A percentile compares a stretch with the other conserved stretches of the same genome.
Conservation (phyloP, 2,329 filamentous ascomycete genomes). For the Byssochlamys sp. region DNA sequence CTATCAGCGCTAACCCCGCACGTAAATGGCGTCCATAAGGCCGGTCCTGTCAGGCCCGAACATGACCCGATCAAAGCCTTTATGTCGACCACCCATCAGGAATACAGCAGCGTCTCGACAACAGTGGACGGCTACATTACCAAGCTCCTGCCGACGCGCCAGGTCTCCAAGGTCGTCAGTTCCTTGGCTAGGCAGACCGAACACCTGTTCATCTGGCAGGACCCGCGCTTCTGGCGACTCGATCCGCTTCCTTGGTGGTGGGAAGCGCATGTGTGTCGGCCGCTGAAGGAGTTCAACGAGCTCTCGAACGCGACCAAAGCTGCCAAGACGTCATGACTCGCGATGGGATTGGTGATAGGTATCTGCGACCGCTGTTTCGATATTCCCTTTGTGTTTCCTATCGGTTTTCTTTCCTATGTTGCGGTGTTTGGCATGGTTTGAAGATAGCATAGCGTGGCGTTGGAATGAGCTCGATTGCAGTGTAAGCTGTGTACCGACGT, state of each 20-base stretch:
- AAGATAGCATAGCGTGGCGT: background rate
- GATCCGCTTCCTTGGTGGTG: constrained; percentile 51
- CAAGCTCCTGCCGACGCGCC: constrained; percentile 8
- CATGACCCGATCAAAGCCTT: background rate
- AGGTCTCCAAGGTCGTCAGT: constrained; percentile 13
- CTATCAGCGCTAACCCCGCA: constrained; percentile 14
- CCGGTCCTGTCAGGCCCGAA: background rate
- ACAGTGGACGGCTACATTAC: constrained; percentile 5
- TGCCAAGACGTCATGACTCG: background rate
- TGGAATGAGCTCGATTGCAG: background rate
- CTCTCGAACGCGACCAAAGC: background rate
- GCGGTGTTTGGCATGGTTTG: background rate
- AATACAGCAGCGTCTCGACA: background rate
- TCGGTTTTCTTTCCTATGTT: background rate
- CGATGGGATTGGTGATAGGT: background rate
- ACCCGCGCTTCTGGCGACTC: constrained; percentile 45
- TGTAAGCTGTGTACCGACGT: background rate
- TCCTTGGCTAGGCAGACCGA: constrained; percentile 13
- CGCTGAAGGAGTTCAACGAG: constrained; percentile 20
- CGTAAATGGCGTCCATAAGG: constrained; percentile 3
- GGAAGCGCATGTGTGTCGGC: constrained; percentile 50
- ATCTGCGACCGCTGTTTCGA: background rate
- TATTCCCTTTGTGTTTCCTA: background rate
- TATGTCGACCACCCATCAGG: background rate
- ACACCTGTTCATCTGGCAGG: constrained; percentile 44